Conservation (phyloP, 1,284 basidiomycete genomes). For the Sphagnurus paluster region DNA sequence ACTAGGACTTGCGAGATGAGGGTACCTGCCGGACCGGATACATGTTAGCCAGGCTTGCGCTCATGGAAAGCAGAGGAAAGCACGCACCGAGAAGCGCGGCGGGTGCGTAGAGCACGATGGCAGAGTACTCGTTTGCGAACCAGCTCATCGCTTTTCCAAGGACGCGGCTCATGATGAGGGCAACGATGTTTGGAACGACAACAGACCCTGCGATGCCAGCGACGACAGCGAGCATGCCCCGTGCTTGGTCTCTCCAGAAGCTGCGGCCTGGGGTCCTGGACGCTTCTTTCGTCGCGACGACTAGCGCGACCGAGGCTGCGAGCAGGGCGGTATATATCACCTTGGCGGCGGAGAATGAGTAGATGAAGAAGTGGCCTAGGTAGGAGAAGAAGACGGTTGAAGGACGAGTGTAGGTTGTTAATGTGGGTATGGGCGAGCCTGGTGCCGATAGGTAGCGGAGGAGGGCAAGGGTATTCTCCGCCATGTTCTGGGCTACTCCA, state of each 20-base stretch:
- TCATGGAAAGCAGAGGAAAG: background rate
- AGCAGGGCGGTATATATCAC: slow-evolving; percentile 65
- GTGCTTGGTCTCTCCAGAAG: slow-evolving; percentile 39
- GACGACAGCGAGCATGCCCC: slow-evolving; percentile 43
- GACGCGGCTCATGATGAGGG: slow-evolving; percentile 65
- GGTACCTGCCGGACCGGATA: slow-evolving; percentile 40
- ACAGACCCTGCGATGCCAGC: slow-evolving; percentile 59
- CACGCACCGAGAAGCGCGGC: slow-evolving; percentile 64
- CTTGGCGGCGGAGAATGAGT: slow-evolving; percentile 72
- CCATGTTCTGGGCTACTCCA: slow-evolving; percentile 88
- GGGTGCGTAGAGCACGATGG: slow-evolving; percentile 78
- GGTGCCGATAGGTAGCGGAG: slow-evolving; percentile 76
- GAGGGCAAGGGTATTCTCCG: slow-evolving; percentile 85
- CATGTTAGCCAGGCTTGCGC: too few relatives aligned
- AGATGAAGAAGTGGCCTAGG: slow-evolving; percentile 71
- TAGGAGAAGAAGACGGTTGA: slow-evolving; percentile 79
- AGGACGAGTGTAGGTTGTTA: slow-evolving; percentile 57
- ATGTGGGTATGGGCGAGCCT: slow-evolving; percentile 61
- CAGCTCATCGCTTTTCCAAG: slow-evolving; percentile 75
- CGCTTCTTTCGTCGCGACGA: slow-evolving; percentile 31
- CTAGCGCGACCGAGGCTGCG: slow-evolving; percentile 43
- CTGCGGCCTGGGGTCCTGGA: slow-evolving; percentile 35
- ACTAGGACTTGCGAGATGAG: slow-evolving; percentile 58
- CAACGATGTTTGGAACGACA: slow-evolving; percentile 70
- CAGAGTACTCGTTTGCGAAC: slow-evolving; percentile 77